phyloP scores from a whole-genome alignment of 805 yeast genomes.

The Wickerhamiella parazyma region DNA sequence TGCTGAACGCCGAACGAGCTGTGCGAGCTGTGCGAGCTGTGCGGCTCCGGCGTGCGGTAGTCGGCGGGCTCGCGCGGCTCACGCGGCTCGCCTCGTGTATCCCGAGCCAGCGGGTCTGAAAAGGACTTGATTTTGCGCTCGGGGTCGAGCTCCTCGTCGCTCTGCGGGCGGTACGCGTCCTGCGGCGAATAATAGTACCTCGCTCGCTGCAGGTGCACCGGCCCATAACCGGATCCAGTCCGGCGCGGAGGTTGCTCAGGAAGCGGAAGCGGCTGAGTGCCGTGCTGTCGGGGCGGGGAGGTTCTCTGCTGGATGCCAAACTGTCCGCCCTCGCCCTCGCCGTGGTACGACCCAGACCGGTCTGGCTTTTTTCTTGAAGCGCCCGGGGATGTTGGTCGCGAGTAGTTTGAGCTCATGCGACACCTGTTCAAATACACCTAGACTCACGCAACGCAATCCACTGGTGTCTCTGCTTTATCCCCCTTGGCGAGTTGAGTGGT shows the following conservation, averaged over 20 bases:
- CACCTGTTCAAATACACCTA: neutral
- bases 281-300: neutral
- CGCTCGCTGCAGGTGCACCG: neutral
- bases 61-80: no score
- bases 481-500: neutral
- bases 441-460: neutral
- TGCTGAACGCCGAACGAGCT: no score
- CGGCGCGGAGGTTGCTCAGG: neutral
- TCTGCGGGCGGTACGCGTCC: neutral
- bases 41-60: no score
- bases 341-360: neutral
- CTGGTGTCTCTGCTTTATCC: neutral
- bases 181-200: neutral
- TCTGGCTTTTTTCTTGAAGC: conserved; percentile 2
- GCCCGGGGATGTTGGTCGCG: conserved; percentile 7
- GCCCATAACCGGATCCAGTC: neutral
- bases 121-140: conserved; percentile 1
- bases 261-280: neutral
- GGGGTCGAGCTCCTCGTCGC: neutral
- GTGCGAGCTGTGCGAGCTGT: no score
- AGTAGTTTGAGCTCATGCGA: conserved; percentile 8
- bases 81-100: neutral
- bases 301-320: neutral
- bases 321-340: neutral
- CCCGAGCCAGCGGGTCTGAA: neutral